Evolutionary conservation across 208 protist genomes (phyloP).

Genomic region (Acanthamoeba sp.): DNA sequence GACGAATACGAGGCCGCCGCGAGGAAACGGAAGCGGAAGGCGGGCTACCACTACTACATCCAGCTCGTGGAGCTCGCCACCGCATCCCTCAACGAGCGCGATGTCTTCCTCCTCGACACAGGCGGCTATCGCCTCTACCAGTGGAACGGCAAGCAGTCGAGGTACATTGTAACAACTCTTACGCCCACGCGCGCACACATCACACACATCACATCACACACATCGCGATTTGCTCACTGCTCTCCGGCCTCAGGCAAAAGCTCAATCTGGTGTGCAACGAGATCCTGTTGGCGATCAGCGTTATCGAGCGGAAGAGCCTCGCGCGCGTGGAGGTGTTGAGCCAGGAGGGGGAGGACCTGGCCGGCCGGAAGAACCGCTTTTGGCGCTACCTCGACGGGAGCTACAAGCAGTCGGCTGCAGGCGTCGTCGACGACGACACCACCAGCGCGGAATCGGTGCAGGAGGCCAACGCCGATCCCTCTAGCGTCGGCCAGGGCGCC

Average conservation of each 20-base stretch:
- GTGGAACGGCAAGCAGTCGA: constrained; percentile 41
- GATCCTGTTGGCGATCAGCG: background rate
- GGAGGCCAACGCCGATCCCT: background rate
- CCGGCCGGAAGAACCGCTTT: background rate
- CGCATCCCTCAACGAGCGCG: background rate
- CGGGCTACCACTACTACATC: background rate
- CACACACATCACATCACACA: no score
- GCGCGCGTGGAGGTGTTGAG: background rate
- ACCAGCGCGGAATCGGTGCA: background rate
- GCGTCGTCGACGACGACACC: background rate
- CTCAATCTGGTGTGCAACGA: constrained; percentile 38
- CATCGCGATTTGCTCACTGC: no score
- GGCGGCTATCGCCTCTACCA: constrained; percentile 37
- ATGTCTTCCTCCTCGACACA: constrained; percentile 54
- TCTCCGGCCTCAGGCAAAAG: background rate
- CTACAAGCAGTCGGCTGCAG: background rate
- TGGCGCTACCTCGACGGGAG: background rate
- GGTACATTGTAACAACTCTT: no score
- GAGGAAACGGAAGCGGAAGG: constrained; percentile 11
- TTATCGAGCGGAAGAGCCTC: constrained; percentile 20
- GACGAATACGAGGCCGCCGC: background rate
- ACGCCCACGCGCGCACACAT: no score
- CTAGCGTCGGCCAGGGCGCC: no score
- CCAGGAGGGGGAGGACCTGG: background rate
- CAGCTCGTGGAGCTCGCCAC: background rate